Evolutionary conservation across 2,329 filamentous ascomycete species (phyloP), one percentile per base, ranked within the genome.

Genomic region (Pezicula neosporulosa): DNA sequence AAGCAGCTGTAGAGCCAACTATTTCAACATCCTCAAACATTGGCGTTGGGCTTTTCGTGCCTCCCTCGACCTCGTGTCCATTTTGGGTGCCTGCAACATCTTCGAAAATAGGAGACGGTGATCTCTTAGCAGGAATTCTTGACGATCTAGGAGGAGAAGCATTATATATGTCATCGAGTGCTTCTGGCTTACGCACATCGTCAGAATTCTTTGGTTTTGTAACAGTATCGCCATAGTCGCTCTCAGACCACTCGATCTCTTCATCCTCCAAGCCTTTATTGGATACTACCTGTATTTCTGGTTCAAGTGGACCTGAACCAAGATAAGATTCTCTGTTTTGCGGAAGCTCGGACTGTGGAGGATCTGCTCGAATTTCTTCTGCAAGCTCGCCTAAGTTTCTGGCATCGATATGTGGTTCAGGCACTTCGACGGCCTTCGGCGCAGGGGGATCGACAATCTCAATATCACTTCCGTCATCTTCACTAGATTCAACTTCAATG

Each of bases 401-500:
- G 7, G 37, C 30, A 3, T 19, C 28, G 9, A 21, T 37, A 42
- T 51, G 30, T 13, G 30, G 30, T 33, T 33, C 6, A 33, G 30
- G 30, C 2, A 7, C 30, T 33, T 10, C 30, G 12, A 33, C 30
- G 3, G 12, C 27, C 5, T 27, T 49, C 3, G 30, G 28, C 47
- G 68, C 66, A 2, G 72, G 70, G 1, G 69, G 71, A 37, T 66
- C 60, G 42, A 54, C 56, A 60, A 65, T 68, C 49, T 70, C 66
- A 36, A 86, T 60, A 58, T 83, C 82, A 52, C 73, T 78, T 28
- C 21, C 42, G 15, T 49, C 65, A 44, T 77, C 78, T 42, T 83
- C 80, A 2, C 81, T 82, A 3, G 83, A 86, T 28, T 81, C 78
- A 36, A 90, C 80, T 53, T 83, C 75, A 47, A 89, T 78, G 10